Percentiles rank a stretch among this genome's conserved stretches.
Evolutionary conservation across 768 basidiomycete species (phyloP).

Genomic region (Dioszegia hungarica): DNA sequence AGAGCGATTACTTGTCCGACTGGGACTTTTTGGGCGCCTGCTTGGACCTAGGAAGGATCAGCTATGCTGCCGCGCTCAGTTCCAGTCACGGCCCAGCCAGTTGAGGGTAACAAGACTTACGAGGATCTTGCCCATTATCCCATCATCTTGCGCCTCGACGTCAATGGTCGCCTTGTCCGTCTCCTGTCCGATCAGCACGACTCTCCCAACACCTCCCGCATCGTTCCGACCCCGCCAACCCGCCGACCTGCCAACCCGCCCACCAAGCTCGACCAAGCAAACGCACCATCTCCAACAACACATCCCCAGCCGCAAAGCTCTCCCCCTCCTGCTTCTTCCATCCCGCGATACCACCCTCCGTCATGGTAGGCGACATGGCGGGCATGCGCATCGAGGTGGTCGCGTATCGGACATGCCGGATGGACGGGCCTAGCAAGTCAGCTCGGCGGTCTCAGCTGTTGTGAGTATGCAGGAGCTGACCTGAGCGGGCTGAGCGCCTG

Average conservation of each 20-base stretch:
- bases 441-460: too few species aligned
- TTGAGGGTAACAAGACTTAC: too few species aligned
- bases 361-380: conserved; percentile 97
- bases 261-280: background rate
- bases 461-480: too few species aligned
- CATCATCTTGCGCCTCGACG: conserved; percentile 51
- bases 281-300: conserved; percentile 77
- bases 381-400: conserved; percentile 82
- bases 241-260: background rate
- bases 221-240: too few species aligned
- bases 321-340: conserved; percentile 91
- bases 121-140: conserved; percentile 50
- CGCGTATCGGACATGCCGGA: conserved; percentile 49
- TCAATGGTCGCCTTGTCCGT: conserved; percentile 51
- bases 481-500: background rate
- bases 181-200: conserved; percentile 20
- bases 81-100: background rate
- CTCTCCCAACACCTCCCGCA: too few species aligned
- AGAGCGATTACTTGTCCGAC: conserved; percentile 88
- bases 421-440: background rate
- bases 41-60: conserved; percentile 55
- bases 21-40: conserved; percentile 76
- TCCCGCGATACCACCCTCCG: conserved; percentile 80
- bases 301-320: conserved; percentile 71
- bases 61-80: background rate